Base-by-base conservation (phyloP, 129 eudicot species). In the Arctium lappa region DNA sequence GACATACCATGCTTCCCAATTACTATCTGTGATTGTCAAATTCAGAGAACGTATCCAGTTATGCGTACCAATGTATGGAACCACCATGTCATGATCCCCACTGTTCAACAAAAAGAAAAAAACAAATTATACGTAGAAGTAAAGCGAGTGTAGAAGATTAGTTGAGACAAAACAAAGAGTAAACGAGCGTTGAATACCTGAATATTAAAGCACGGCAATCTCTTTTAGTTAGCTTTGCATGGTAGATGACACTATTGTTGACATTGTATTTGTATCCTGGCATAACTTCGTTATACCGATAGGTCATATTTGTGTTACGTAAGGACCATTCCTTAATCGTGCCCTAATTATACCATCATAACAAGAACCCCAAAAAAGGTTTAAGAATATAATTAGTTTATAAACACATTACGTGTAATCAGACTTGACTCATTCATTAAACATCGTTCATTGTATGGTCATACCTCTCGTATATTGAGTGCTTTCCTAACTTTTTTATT, bases 121-220 rank as follows among this genome's bases (percentile, higher is more conserved):
- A 46, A 27, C 27, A 7, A 22, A 75, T 18, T 40, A 75, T 11
- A 48, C 11, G 1, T 53, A 15, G 27, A 53, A 5, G n/a, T 2
- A 48, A 53, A 53, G 7, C 1, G 8, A 53, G 65, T 53, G 3
- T 53, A 53, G 6, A 12, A 31, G 13, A 33, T 76, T 53, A 8
- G 7, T 10, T 22, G 16, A 44, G 37, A 7, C 16, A 33, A 73
- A 31, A 40, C 7, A 53, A 44, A 44, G 18, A 53, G 27, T 53
- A 53, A 15, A 53, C 65, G 15, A 53, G 65, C 2, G 1, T 53
- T 62, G 2, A 39, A 38, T 50, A 83, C 86, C 86, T 83, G 42
- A 76, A 83, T 50, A 83, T 77, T 22, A 83, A 60, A 83, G 86
- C 86, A 72, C 82, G 72, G 3, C 78, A 83, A 2, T 70, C 22